Evolutionary conservation across 2,329 filamentous ascomycete species (phyloP).

Genomic region (Hawksworthiomyces lignivorus): DNA sequence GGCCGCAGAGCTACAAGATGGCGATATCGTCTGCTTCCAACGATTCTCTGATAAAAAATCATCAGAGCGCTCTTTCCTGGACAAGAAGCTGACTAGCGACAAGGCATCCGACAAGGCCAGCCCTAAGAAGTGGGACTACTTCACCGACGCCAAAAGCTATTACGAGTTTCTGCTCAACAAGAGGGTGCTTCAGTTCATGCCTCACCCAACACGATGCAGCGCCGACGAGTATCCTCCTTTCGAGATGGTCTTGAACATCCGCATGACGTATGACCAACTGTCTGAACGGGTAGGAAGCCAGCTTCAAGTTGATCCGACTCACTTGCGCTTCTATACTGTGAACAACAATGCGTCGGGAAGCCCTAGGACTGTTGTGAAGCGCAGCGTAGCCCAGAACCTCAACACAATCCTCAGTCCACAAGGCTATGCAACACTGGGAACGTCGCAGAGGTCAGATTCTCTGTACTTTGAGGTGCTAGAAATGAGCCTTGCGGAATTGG

Average conservation of each 20-base stretch:
- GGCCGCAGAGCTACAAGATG: constrained; percentile 90
- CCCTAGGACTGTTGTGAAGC: constrained; percentile 71
- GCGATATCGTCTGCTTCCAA: constrained; percentile 95
- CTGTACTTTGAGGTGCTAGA: constrained; percentile 91
- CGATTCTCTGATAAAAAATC: constrained; percentile 45
- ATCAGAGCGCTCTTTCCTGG: constrained; percentile 24
- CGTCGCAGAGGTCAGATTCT: constrained; percentile 64
- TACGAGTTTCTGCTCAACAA: constrained; percentile 91
- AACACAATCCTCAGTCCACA: constrained; percentile 70
- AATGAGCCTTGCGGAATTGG: constrained; percentile 85
- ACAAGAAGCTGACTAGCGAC: constrained; percentile 30
- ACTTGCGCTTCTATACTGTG: constrained; percentile 86
- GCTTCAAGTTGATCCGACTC: constrained; percentile 70
- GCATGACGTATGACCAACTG: constrained; percentile 83
- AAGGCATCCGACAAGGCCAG: constrained; percentile 27
- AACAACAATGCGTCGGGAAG: constrained; percentile 63
- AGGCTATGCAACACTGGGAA: constrained; percentile 62
- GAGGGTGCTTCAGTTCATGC: constrained; percentile 69
- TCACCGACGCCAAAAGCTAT: constrained; percentile 71
- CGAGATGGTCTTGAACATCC: constrained; percentile 71
- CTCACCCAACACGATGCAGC: constrained; percentile 52
- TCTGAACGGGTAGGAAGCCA: constrained; percentile 74
- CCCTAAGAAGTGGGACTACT: constrained; percentile 39
- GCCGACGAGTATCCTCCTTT: constrained; percentile 58
- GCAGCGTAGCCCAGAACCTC: constrained; percentile 61